A percentile compares a stretch with the other conserved stretches of the same genome.
Evolutionary conservation across 2,329 filamentous ascomycete genomes (phyloP).

Genomic region (Venturia pyrina): DNA sequence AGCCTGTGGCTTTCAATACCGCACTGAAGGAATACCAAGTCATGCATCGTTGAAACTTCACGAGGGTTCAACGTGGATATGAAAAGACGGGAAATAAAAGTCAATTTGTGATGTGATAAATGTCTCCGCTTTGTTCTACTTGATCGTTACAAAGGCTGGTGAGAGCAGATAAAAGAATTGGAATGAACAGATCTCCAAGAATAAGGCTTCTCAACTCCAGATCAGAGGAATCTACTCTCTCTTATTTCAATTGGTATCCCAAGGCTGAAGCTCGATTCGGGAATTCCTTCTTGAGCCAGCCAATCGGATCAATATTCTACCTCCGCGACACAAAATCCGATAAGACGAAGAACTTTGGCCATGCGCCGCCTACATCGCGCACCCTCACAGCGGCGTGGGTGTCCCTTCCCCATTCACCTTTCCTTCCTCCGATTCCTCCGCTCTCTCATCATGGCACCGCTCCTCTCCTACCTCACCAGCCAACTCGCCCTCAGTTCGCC

Average conservation of each 20-base stretch:
- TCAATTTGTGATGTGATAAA: neutral
- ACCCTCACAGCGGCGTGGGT: neutral
- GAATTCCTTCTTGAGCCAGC: neutral
- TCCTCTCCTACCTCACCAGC: constrained; percentile 9
- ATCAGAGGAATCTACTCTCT: neutral
- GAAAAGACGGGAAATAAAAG: neutral
- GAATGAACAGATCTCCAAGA: no score
- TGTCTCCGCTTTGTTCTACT: no score
- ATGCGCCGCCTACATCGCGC: neutral
- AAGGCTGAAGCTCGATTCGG: neutral
- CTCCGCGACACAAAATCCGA: neutral
- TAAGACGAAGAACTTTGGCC: neutral
- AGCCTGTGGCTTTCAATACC: no score
- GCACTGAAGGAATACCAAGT: no score
- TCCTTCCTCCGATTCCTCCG: neutral
- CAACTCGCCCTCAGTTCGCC: constrained; percentile 11
- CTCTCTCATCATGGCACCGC: constrained; percentile 6
- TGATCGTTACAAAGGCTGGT: no score
- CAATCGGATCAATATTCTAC: neutral
- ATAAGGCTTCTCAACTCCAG: no score
- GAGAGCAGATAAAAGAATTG: no score
- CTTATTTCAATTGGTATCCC: neutral
- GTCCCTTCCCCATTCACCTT: neutral
- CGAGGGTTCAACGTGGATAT: no score
- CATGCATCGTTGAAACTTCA: no score